Evolutionary conservation across 805 yeast species (phyloP).

Genomic region (Candida michaelii): DNA sequence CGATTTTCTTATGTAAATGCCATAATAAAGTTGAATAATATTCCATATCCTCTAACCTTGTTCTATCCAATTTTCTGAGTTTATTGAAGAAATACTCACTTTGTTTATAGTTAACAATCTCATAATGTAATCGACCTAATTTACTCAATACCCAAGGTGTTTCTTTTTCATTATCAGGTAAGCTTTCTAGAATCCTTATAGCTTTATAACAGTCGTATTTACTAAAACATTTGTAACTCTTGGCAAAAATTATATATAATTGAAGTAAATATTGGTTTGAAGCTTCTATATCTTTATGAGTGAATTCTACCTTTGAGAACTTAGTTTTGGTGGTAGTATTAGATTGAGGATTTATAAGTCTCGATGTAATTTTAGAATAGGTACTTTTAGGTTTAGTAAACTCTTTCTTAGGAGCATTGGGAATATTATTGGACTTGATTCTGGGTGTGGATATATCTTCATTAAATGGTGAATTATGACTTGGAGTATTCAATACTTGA

Average conservation of each 20-base stretch:
- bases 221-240: slow-evolving; percentile 58
- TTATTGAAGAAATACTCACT: slow-evolving; percentile 62
- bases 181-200: slow-evolving; percentile 59
- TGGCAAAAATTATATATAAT: slow-evolving; percentile 56
- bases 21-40: slow-evolving; percentile 85
- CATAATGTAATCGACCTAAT: slow-evolving; percentile 80
- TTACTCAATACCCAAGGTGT: slow-evolving; percentile 87
- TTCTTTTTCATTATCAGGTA: slow-evolving; percentile 61
- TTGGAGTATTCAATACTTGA: not conserved
- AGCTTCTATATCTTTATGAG: slow-evolving; percentile 26
- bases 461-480: slow-evolving; percentile 7
- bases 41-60: slow-evolving; percentile 86
- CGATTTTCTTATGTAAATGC: slow-evolving; percentile 84
- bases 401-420: slow-evolving; percentile 41
- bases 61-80: slow-evolving; percentile 69
- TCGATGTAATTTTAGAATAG: slow-evolving; percentile 47
- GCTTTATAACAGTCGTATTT: slow-evolving; percentile 81
- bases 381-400: slow-evolving; percentile 30
- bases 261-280: slow-evolving; percentile 44
- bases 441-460: slow-evolving; percentile 29
- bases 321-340: slow-evolving; percentile 16
- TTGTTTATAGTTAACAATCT: slow-evolving; percentile 80
- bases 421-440: slow-evolving; percentile 24
- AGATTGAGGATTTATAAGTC: slow-evolving; percentile 39
- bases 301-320: slow-evolving; percentile 11